phyloP scores from a whole-genome alignment of 768 basidiomycete species.

The Boletus vinaceobasis region DNA sequence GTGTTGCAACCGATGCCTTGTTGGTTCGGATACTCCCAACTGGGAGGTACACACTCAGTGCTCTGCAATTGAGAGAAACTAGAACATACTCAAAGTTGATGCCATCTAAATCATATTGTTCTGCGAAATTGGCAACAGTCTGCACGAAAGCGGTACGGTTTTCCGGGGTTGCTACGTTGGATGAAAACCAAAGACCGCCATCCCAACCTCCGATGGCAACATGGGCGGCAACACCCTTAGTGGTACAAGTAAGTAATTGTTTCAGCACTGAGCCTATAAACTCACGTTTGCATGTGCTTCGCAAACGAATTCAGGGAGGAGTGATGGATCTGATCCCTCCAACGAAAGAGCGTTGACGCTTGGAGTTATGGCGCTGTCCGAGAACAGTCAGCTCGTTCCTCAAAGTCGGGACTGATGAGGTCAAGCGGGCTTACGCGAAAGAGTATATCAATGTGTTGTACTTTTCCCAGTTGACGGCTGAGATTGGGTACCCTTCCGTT shows the following conservation, averaged over 20 bases:
- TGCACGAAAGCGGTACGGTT: slow-evolving; percentile 66
- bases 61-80: background rate
- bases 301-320: slow-evolving; percentile 57
- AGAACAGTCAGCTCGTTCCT: background rate
- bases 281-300: slow-evolving; percentile 38
- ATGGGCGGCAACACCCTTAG: slow-evolving; percentile 52
- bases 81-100: slow-evolving; percentile 37
- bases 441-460: slow-evolving; percentile 69
- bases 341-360: slow-evolving; percentile 33
- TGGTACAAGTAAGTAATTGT: background rate
- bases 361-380: slow-evolving; percentile 32
- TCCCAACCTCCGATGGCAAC: slow-evolving; percentile 71
- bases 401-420: background rate
- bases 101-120: slow-evolving; percentile 53
- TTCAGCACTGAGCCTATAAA: background rate
- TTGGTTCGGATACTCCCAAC: slow-evolving; percentile 83
- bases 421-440: slow-evolving; percentile 47
- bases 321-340: slow-evolving; percentile 40
- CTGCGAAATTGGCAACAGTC: slow-evolving; percentile 48
- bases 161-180: slow-evolving; percentile 49
- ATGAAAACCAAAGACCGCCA: slow-evolving; percentile 62
- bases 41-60: slow-evolving; percentile 30
- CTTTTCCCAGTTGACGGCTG: slow-evolving; percentile 62
- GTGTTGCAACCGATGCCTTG: slow-evolving; percentile 71
- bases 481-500: slow-evolving; percentile 46